Evolutionary conservation across 202 grass and related monocot genomes (phyloP).

Genomic region (Carex sylvatica): DNA sequence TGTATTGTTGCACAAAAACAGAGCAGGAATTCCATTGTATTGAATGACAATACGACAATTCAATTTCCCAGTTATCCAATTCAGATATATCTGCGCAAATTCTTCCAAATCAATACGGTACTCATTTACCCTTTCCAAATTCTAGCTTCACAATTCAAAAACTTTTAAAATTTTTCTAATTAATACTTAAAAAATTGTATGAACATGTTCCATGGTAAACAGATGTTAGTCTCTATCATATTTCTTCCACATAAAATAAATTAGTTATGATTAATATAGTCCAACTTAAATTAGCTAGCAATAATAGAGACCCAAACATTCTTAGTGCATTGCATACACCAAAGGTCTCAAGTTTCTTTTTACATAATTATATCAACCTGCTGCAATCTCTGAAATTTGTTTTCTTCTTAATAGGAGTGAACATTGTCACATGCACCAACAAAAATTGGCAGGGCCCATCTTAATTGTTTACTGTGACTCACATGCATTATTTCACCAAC

Average conservation of each 20-base stretch:
- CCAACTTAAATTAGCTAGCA: conserved; percentile 18
- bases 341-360: conserved; percentile 1
- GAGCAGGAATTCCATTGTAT: conserved; percentile 3
- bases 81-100: neutral
- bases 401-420: conserved; percentile 17
- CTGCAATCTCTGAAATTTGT: neutral
- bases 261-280: conserved; percentile 11
- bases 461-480: neutral
- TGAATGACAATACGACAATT: conserved; percentile 10
- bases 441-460: conserved; percentile 2
- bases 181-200: too few relatives aligned
- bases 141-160: neutral
- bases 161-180: neutral
- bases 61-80: neutral
- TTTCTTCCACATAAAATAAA: too few relatives aligned
- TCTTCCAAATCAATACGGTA: neutral
- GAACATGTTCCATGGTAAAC: too few relatives aligned
- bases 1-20: neutral
- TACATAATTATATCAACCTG: conserved; percentile 18
- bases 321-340: conserved; percentile 1
- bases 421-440: conserved; percentile 25
- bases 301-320: conserved; percentile 6
- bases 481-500: too few relatives aligned
- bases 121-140: neutral
- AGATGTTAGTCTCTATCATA: too few relatives aligned